Percentiles rank a stretch among this genome's conserved stretches.
These are phyloP conservation scores for Neurospora africana DNA, from an alignment of 495 filamentous ascomycete species.

Conservation along the genomic window DNA sequence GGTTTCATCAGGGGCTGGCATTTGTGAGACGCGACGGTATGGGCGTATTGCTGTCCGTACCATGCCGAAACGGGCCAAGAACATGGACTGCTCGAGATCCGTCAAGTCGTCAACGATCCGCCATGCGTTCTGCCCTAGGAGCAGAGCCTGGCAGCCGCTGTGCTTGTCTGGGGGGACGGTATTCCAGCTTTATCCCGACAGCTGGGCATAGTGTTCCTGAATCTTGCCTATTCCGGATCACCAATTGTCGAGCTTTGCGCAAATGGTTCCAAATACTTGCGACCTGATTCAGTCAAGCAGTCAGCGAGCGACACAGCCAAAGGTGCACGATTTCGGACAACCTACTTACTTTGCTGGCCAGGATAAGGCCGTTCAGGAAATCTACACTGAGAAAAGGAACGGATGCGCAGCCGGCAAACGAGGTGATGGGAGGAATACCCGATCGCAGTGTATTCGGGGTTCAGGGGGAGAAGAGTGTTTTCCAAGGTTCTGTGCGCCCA, in stretches of 20 bases:
- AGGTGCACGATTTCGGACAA: not conserved
- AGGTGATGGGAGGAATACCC: not conserved
- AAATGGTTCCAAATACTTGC: not conserved
- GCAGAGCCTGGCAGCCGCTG: not conserved
- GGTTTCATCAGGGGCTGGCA: slow-evolving; percentile 19
- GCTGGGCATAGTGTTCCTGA: not conserved
- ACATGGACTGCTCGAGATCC: not conserved
- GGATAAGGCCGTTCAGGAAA: not conserved
- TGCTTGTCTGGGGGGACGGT: not conserved
- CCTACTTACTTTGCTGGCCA: not conserved
- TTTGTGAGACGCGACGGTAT: slow-evolving; percentile 10
- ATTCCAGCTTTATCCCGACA: not conserved
- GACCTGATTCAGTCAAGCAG: not conserved
- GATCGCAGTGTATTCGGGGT: not conserved
- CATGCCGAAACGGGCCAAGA: slow-evolving; percentile 9
- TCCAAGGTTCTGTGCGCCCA: not conserved
- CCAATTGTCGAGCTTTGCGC: not conserved
- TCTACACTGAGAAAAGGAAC: not conserved
- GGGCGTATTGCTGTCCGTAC: slow-evolving; percentile 6
- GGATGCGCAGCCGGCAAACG: not conserved
- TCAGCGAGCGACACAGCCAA: not conserved
- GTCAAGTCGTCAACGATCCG: not conserved
- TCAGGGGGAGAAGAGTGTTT: not conserved
- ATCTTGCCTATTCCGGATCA: not conserved
- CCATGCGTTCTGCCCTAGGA: not conserved